Conservation (phyloP, 352 stramenopile species). For the Stramenopiles sp. region DNA sequence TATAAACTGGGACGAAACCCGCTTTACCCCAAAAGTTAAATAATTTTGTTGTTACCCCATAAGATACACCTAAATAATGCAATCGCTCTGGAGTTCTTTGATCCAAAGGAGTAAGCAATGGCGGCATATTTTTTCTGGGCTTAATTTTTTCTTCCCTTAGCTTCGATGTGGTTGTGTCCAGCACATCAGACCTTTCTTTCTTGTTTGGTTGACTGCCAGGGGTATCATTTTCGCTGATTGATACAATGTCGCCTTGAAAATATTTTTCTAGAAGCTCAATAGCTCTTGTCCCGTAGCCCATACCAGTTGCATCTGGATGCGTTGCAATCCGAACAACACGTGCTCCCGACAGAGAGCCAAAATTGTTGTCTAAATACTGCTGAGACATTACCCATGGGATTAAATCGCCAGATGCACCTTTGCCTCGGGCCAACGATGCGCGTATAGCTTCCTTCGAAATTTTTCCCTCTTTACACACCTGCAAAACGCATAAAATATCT, state of each 20-base stretch:
- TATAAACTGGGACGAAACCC: constrained; percentile 85
- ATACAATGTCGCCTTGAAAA: constrained; percentile 89
- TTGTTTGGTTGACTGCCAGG: constrained; percentile 19
- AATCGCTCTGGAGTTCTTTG: constrained; percentile 77
- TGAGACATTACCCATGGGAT: constrained; percentile 98
- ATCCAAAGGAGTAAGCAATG: constrained; percentile 79
- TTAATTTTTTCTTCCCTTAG: constrained; percentile 67
- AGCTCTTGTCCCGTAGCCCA: constrained; percentile 91
- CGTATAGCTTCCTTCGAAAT: constrained; percentile 87
- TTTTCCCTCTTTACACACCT: constrained; percentile 74
- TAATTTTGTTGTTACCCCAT: constrained; percentile 82
- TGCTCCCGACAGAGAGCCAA: constrained; percentile 83
- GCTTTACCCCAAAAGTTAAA: constrained; percentile 87
- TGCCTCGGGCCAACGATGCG: constrained; percentile 76
- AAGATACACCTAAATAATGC: constrained; percentile 95
- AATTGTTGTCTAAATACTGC: constrained; percentile 97
- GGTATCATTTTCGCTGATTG: constrained; percentile 22
- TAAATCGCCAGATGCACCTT: constrained; percentile 87
- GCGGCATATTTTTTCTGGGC: constrained; percentile 83
- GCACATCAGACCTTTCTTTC: constrained; percentile 30
- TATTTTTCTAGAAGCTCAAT: constrained; percentile 87
- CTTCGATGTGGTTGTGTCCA: constrained; percentile 27
- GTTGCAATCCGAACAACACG: constrained; percentile 93
- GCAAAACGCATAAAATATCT: neutral
- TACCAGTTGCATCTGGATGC: constrained; percentile 80